Percentiles rank a stretch among this genome's conserved stretches.
These are phyloP conservation scores for Microcos paniculata DNA, from an alignment of 345 rosid species.

Conservation along the genomic window DNA sequence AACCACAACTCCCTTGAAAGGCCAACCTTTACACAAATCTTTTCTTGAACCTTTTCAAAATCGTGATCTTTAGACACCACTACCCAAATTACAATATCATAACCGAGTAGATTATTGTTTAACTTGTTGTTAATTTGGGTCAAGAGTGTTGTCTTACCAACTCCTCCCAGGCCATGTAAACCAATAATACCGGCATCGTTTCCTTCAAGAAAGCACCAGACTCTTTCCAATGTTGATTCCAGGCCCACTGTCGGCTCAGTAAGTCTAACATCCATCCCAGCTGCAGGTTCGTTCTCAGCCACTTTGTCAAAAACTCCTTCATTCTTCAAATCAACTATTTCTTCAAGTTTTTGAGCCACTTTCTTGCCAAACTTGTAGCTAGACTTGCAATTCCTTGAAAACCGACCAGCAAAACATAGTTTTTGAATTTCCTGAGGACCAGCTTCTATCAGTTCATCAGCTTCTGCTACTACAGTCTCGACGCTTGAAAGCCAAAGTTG, in stretches of 20 bases:
- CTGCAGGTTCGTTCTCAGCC: background rate
- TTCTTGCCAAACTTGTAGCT: slow-evolving; percentile 26
- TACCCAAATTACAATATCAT: slow-evolving; percentile 12
- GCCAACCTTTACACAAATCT: background rate
- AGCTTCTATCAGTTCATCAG: slow-evolving; percentile 13
- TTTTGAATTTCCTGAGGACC: slow-evolving; percentile 13
- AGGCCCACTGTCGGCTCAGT: background rate
- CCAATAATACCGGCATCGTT: too few species aligned
- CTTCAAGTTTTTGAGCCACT: slow-evolving; percentile 24
- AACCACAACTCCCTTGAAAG: background rate
- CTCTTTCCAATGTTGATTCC: background rate
- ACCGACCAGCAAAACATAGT: background rate
- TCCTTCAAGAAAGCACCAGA: background rate
- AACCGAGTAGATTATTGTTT: too few species aligned
- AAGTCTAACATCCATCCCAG: slow-evolving; percentile 2
- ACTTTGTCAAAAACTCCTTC: slow-evolving; percentile 31
- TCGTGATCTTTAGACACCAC: slow-evolving; percentile 5
- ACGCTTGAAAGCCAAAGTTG: slow-evolving; percentile 35
- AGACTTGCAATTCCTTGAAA: background rate
- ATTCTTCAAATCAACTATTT: slow-evolving; percentile 27
- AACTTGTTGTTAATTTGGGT: too few species aligned
- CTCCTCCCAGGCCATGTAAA: too few species aligned
- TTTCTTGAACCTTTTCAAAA: slow-evolving; percentile 4
- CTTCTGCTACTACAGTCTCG: slow-evolving; percentile 26
- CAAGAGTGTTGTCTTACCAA: too few species aligned